Evolutionary conservation across 2,329 filamentous ascomycete genomes (phyloP).

Genomic region (Trichoderma citrinoviride): DNA sequence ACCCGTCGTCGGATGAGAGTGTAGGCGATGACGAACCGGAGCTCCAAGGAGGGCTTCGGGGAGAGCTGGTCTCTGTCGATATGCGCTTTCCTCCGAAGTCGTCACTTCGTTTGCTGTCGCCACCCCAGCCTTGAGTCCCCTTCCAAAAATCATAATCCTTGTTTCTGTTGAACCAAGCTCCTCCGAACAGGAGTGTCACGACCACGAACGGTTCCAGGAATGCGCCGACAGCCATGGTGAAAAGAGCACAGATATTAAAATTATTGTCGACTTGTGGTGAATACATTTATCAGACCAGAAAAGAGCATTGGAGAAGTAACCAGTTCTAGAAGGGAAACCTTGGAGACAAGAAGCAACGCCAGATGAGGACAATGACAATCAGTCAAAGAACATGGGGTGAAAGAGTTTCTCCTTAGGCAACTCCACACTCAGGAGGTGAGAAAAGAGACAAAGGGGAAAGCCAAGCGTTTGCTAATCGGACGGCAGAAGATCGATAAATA

Average conservation of each 20-base stretch:
- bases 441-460: background rate
- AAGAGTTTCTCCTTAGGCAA: background rate
- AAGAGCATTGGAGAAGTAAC: background rate
- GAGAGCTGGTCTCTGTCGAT: conserved; percentile 29
- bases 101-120: conserved; percentile 33
- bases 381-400: background rate
- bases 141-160: conserved; percentile 36
- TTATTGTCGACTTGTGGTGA: conserved; percentile 15
- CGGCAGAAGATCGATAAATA: background rate
- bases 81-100: conserved; percentile 29
- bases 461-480: background rate
- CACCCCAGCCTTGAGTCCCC: conserved; percentile 26
- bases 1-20: conserved; percentile 30
- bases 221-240: conserved; percentile 40
- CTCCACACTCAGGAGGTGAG: background rate
- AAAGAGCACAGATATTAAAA: conserved; percentile 12
- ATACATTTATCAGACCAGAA: conserved; percentile 1
- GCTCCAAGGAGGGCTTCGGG: conserved; percentile 27
- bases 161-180: conserved; percentile 45
- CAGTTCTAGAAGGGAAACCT: background rate
- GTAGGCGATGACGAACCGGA: conserved; percentile 30
- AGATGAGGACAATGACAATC: background rate
- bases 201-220: conserved; percentile 44
- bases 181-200: conserved; percentile 43
- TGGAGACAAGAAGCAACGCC: background rate